These are phyloP conservation scores for Zizania latifolia DNA, from an alignment of 176 grass and related monocot species.

Conservation along the genomic window DNA sequence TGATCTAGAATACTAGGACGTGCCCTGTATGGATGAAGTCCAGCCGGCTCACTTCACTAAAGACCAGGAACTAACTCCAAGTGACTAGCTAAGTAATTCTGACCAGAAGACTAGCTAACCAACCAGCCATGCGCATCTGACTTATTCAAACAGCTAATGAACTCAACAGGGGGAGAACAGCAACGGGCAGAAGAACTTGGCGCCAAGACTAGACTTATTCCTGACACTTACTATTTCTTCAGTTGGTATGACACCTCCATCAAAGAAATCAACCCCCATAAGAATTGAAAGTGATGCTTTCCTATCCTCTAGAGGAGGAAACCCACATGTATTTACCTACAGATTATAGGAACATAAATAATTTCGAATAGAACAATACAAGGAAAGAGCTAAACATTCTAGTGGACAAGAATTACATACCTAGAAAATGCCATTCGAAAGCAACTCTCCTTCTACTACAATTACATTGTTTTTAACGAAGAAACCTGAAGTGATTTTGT, in stretches of 20 bases:
- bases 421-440: slow-evolving; percentile 82
- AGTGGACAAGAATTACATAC: slow-evolving; percentile 24
- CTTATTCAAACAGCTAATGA: no score
- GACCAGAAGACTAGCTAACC: no score
- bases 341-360: slow-evolving; percentile 14
- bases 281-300: slow-evolving; percentile 59
- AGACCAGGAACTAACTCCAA: no score
- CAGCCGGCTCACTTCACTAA: no score
- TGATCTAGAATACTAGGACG: no score
- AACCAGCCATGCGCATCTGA: no score
- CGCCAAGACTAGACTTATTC: no score
- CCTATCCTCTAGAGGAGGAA: slow-evolving; percentile 91
- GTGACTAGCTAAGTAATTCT: no score
- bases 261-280: slow-evolving; percentile 97
- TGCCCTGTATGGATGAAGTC: no score
- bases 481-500: slow-evolving; percentile 96
- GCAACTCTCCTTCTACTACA: slow-evolving; percentile 80
- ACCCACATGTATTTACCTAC: slow-evolving; percentile 96
- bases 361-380: neutral
- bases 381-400: neutral
- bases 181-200: no score
- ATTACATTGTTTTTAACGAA: slow-evolving; percentile 87
- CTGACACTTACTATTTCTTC: no score
- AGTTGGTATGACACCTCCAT: slow-evolving; percentile 61
- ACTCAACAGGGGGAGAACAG: no score